Evolutionary conservation across 1,284 basidiomycete species (phyloP).

Genomic region (Boletus mariae): DNA sequence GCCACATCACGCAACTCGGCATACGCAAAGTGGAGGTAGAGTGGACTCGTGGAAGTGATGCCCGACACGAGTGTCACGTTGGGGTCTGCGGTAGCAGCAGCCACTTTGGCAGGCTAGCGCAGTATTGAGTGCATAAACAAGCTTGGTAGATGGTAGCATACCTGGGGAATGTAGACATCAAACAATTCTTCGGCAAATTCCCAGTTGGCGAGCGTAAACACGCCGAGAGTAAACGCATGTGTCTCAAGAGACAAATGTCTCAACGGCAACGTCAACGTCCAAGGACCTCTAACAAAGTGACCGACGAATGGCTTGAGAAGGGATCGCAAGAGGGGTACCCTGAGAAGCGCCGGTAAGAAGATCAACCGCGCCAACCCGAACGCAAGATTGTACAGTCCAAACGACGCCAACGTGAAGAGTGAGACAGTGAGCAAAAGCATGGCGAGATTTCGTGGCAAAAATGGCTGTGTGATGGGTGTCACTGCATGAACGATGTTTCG

Average conservation of each 20-base stretch:
- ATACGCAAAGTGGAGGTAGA: conserved; percentile 58
- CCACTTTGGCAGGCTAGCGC: conserved; percentile 42
- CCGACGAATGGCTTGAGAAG: conserved; percentile 56
- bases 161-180: conserved; percentile 49
- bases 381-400: conserved; percentile 36
- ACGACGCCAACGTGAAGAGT: conserved; percentile 40
- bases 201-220: conserved; percentile 53
- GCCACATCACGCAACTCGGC: conserved; percentile 49
- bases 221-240: conserved; percentile 47
- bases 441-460: conserved; percentile 16
- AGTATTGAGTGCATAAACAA: not conserved
- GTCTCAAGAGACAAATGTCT: conserved; percentile 43
- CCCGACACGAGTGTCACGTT: conserved; percentile 58
- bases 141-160: conserved; percentile 17
- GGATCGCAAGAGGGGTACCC: conserved; percentile 47
- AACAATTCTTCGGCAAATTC: conserved; percentile 59
- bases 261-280: conserved; percentile 49
- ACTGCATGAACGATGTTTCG: not conserved
- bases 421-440: conserved; percentile 36
- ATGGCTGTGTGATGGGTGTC: conserved; percentile 19
- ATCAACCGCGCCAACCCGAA: conserved; percentile 44
- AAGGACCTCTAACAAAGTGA: conserved; percentile 58
- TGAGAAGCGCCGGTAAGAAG: conserved; percentile 50
- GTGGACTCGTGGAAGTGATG: conserved; percentile 44
- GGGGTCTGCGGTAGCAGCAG: conserved; percentile 43